Conservation (phyloP, 768 basidiomycete species). For the Chiua virens region DNA sequence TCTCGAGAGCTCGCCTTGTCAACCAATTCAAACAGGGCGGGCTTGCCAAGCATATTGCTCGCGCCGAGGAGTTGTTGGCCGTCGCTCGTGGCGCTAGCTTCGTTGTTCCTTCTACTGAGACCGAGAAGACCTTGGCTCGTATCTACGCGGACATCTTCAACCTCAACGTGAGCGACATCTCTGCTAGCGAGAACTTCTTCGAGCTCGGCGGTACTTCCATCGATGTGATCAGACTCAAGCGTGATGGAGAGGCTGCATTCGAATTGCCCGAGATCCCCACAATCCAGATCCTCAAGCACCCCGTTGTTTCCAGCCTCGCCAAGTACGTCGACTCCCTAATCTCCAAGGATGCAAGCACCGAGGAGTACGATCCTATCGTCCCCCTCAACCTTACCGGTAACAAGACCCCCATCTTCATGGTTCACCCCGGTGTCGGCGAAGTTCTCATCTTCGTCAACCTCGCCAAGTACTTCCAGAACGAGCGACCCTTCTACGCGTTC, state of each 20-base stretch:
- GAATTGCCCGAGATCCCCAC: constrained; percentile 35
- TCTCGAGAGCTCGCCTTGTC: constrained; percentile 40
- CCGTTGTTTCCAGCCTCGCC: constrained; percentile 29
- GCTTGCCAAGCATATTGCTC: constrained; percentile 29
- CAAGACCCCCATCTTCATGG: constrained; percentile 44
- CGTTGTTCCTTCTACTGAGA: constrained; percentile 19
- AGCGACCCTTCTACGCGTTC: constrained; percentile 45
- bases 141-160: constrained; percentile 35
- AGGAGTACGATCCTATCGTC: constrained; percentile 43
- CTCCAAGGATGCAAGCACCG: constrained; percentile 15
- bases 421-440: constrained; percentile 46
- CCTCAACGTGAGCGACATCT: constrained; percentile 22
- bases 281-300: constrained; percentile 40
- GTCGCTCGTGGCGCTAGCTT: constrained; percentile 25
- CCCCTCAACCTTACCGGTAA: constrained; percentile 38
- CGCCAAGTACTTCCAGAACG: constrained; percentile 40
- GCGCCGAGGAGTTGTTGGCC: constrained; percentile 28
- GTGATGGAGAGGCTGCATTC: constrained; percentile 30
- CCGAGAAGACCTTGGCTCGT: constrained; percentile 31
- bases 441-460: constrained; percentile 43
- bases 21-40: constrained; percentile 38
- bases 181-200: constrained; percentile 38
- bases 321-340: constrained; percentile 35
- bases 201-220: constrained; percentile 44
- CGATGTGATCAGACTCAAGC: constrained; percentile 35